Base-by-base conservation (phyloP, 108 stramenopile species). In the Conticribra guillardii region DNA sequence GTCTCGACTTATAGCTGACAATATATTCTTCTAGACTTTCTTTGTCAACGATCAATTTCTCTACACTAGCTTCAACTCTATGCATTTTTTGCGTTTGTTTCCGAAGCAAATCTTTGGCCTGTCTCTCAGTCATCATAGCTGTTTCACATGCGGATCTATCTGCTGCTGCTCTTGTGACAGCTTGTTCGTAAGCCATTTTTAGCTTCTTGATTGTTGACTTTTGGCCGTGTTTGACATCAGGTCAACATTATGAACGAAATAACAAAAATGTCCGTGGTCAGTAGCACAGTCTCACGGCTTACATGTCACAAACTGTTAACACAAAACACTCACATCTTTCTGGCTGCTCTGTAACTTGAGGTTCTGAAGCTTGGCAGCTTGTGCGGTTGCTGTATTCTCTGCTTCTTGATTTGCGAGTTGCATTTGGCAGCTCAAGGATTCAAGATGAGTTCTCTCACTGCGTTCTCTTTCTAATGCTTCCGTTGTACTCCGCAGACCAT, bases 141-240 rank as follows among this genome's bases (percentile, higher is more conserved):
- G 67, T 57, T 24, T 79, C 79, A 41, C 64, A 71, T 45, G 55
- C 60, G 16, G 79, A 65, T 51, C 53, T 67, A 56, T 79, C 79
- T 17, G 52, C 37, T 48, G 79, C 70, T 21, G 71, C 59, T 56
- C 56, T 66, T 19, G 0, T 62, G n/a, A 70, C 71, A 41, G 71
- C 70, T 48, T 79, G 59, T 30, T 71, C 70, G 28, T 51, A 79
- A 3, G 71, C 61, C 54, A 21, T 41, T 64, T 79, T 79, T 31
- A 79, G 54, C 37, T 62, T 63, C 44, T 62, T 47, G 48, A 79
- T 72, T n/a, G 71, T 50, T 0, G 59, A 55, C 72, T 73, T n/a
- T 52, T 17, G 19, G 2, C 23, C 33, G 59, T 32, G 21, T 44
- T 22, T 32, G 1, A 4, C 21, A 54, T 22, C 23, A 4, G 31